A percentile compares a stretch with the other conserved stretches of the same genome.
Evolutionary conservation across 2,329 filamentous ascomycete species (phyloP).

Genomic region (Diaporthe humulicola): DNA sequence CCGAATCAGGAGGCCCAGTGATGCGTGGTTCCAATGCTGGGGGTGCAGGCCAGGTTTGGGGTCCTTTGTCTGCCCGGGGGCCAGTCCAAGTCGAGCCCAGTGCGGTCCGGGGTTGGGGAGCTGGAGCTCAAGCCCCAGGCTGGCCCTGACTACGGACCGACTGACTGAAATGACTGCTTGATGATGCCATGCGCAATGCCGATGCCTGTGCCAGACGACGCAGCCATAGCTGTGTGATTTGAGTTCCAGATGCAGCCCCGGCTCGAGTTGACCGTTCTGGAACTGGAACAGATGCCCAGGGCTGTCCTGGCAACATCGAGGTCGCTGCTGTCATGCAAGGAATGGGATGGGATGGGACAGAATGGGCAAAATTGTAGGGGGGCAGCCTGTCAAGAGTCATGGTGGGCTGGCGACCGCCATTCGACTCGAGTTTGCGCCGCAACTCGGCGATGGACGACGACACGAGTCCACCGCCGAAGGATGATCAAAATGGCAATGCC

Average conservation of each 20-base stretch:
- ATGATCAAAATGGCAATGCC: neutral
- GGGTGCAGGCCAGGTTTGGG: slow-evolving; percentile 12
- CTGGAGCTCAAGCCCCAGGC: slow-evolving; percentile 24
- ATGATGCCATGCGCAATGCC: neutral
- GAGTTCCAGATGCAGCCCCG: neutral
- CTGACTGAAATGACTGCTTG: neutral
- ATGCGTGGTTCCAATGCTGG: slow-evolving; percentile 25
- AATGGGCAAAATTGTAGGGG: slow-evolving; percentile 1
- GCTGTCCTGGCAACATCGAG: neutral
- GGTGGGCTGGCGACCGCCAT: neutral
- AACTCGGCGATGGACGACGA: neutral
- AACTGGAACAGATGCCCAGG: neutral
- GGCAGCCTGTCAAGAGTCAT: neutral
- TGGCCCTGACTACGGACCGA: slow-evolving; percentile 12
- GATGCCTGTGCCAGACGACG: neutral
- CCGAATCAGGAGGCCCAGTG: slow-evolving; percentile 25
- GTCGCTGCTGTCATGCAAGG: neutral
- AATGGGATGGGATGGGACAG: neutral
- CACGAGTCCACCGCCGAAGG: neutral
- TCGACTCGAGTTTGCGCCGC: slow-evolving; percentile 18
- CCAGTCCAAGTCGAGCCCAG: slow-evolving; percentile 28
- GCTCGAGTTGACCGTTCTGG: slow-evolving; percentile 18
- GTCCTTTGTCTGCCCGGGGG: neutral
- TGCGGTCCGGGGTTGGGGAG: slow-evolving; percentile 18
- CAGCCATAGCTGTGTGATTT: neutral